Conservation (phyloP, 2,329 filamentous ascomycete species). For the Botryotinia narcissicola region DNA sequence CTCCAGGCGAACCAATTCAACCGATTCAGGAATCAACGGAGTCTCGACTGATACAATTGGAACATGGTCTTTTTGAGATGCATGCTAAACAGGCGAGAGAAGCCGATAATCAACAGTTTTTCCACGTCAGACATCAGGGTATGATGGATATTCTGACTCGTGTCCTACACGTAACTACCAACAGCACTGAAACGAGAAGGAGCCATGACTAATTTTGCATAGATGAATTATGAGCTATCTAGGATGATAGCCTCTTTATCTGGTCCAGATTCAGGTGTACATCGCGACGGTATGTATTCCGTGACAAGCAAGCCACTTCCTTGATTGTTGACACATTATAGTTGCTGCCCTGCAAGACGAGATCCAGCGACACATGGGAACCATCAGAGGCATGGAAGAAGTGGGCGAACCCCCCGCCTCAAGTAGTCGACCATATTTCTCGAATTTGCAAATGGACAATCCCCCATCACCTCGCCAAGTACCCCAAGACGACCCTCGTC, state of each 20-base stretch:
- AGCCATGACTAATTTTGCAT: slow-evolving; percentile 40
- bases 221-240: slow-evolving; percentile 84
- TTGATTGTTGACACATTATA: slow-evolving; percentile 39
- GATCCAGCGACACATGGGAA: slow-evolving; percentile 59
- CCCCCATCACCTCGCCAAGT: slow-evolving; percentile 84
- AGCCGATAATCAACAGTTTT: slow-evolving; percentile 76
- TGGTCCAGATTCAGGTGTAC: slow-evolving; percentile 70
- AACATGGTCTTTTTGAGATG: slow-evolving; percentile 81
- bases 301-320: slow-evolving; percentile 25
- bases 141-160: slow-evolving; percentile 78
- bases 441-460: slow-evolving; percentile 61
- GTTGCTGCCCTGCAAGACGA: slow-evolving; percentile 57
- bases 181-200: slow-evolving; percentile 13
- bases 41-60: slow-evolving; percentile 68
- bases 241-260: slow-evolving; percentile 70
- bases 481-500: slow-evolving; percentile 78
- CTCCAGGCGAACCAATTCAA: slow-evolving; percentile 78
- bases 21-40: slow-evolving; percentile 71
- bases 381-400: slow-evolving; percentile 57
- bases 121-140: slow-evolving; percentile 78
- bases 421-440: slow-evolving; percentile 64
- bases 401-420: slow-evolving; percentile 65
- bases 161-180: slow-evolving; percentile 59
- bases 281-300: slow-evolving; percentile 70
- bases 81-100: slow-evolving; percentile 72